Percentiles rank a stretch among this genome's conserved stretches.
These are phyloP conservation scores for Aspergillus sp. DNA, from an alignment of 2,329 filamentous ascomycete genomes.

Conservation along the genomic window DNA sequence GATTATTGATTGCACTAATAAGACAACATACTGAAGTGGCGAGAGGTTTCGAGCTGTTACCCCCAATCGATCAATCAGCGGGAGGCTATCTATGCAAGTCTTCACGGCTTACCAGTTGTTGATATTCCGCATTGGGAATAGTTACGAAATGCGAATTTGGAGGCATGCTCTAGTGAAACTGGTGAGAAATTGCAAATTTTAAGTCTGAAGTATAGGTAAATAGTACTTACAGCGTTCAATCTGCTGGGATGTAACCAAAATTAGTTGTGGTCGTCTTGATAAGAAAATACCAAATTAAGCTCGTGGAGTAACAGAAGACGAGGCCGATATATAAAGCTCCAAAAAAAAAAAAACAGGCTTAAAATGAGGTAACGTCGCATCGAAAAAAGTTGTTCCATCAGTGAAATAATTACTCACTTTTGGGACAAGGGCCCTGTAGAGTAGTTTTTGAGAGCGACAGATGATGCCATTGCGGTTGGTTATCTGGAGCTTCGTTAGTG, in stretches of 20 bases:
- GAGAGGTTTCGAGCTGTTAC: slow-evolving; percentile 18
- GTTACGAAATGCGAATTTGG: slow-evolving; percentile 47
- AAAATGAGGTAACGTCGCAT: not conserved
- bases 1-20: not conserved
- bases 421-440: slow-evolving; percentile 63
- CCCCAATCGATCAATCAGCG: not conserved
- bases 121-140: slow-evolving; percentile 62
- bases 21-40: slow-evolving; percentile 15
- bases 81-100: not conserved
- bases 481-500: slow-evolving; percentile 5
- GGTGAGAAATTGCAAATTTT: not conserved
- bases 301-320: no score
- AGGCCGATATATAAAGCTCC: not conserved
- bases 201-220: not conserved
- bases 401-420: slow-evolving; percentile 49
- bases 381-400: not conserved
- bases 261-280: not conserved
- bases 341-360: not conserved
- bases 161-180: slow-evolving; percentile 33
- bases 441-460: slow-evolving; percentile 59
- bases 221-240: slow-evolving; percentile 13
- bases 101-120: slow-evolving; percentile 51
- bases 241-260: slow-evolving; percentile 4
- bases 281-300: not conserved
- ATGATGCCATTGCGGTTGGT: slow-evolving; percentile 27